Conservation (phyloP, 1,139 yeast genomes). For the Saccharomyces hybrid region DNA sequence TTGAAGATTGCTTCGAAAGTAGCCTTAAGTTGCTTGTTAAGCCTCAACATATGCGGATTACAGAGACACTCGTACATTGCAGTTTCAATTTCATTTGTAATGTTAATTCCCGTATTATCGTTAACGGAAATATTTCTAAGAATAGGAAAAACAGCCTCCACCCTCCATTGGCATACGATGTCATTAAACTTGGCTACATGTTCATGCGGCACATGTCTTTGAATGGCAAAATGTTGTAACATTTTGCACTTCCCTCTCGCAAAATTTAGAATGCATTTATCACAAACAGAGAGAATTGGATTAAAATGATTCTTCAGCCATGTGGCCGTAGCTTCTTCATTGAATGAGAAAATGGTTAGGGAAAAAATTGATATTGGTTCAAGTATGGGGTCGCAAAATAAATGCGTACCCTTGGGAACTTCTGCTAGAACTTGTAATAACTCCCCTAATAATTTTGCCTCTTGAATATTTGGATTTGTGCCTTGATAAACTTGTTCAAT, state of each 20-base stretch:
- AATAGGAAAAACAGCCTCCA: conserved; percentile 31
- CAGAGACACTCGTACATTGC: conserved; percentile 42
- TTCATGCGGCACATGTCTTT: conserved; percentile 42
- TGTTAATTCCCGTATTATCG: conserved; percentile 15
- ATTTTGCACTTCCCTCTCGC: conserved; percentile 46
- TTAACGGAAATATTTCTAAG: conserved; percentile 26
- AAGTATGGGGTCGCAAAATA: conserved; percentile 49
- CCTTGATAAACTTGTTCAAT: conserved; percentile 27
- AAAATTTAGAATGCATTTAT: conserved; percentile 44
- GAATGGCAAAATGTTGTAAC: conserved; percentile 43
- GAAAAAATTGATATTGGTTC: conserved; percentile 45
- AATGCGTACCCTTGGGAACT: conserved; percentile 34
- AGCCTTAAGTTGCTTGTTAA: conserved; percentile 31
- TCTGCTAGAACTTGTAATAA: conserved; percentile 22
- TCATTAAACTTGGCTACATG: conserved; percentile 45
- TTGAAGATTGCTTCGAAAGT: conserved; percentile 32
- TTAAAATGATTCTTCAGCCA: conserved; percentile 40
- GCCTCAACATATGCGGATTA: conserved; percentile 45
- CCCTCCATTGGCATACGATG: conserved; percentile 49
- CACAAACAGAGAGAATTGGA: conserved; percentile 40
- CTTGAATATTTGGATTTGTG: conserved; percentile 20
- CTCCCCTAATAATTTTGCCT: conserved; percentile 27
- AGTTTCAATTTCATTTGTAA: conserved; percentile 27
- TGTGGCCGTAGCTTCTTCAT: conserved; percentile 37
- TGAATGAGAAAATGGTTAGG: conserved; percentile 53